Evolutionary conservation across 768 basidiomycete species (phyloP).

Genomic region (Kondoa malvinella): DNA sequence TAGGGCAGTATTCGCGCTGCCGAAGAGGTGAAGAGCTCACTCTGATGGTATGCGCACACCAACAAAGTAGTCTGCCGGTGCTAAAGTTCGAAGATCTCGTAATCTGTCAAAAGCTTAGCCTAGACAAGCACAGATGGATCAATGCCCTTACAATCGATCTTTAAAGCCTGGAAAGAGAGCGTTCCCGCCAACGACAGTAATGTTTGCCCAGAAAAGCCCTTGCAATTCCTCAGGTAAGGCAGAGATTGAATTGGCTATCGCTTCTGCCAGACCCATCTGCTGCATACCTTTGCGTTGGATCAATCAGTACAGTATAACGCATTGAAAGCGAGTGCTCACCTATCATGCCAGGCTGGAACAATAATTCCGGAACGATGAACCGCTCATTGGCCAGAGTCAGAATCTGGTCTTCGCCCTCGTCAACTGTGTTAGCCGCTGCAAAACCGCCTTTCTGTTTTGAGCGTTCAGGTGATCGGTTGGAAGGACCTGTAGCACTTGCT

Average conservation of each 20-base stretch:
- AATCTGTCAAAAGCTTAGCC: slow-evolving; percentile 36
- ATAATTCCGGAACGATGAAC: slow-evolving; percentile 76
- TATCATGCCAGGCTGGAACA: slow-evolving; percentile 79
- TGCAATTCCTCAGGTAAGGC: slow-evolving; percentile 61
- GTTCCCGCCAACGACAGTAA: slow-evolving; percentile 73
- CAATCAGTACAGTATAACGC: no score
- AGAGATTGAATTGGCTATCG: slow-evolving; percentile 58
- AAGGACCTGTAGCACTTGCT: not conserved
- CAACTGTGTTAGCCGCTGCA: slow-evolving; percentile 33
- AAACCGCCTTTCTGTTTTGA: not conserved
- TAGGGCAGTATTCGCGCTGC: slow-evolving; percentile 5
- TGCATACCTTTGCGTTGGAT: slow-evolving; percentile 43
- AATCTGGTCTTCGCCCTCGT: slow-evolving; percentile 36
- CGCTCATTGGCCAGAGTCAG: slow-evolving; percentile 79
- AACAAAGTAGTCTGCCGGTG: slow-evolving; percentile 65
- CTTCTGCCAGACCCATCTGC: slow-evolving; percentile 60
- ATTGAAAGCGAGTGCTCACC: no score
- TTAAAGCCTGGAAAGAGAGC: slow-evolving; percentile 57
- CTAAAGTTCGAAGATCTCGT: slow-evolving; percentile 56
- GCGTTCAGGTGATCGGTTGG: not conserved
- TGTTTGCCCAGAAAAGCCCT: slow-evolving; percentile 91
- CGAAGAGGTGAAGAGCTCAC: slow-evolving; percentile 39
- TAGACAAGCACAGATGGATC: slow-evolving; percentile 11
- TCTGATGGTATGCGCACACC: slow-evolving; percentile 52
- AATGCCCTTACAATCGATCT: slow-evolving; percentile 48